Base-by-base conservation (phyloP, 2,329 filamentous ascomycete genomes). In the Aspergillus pseudoviridinutans region DNA sequence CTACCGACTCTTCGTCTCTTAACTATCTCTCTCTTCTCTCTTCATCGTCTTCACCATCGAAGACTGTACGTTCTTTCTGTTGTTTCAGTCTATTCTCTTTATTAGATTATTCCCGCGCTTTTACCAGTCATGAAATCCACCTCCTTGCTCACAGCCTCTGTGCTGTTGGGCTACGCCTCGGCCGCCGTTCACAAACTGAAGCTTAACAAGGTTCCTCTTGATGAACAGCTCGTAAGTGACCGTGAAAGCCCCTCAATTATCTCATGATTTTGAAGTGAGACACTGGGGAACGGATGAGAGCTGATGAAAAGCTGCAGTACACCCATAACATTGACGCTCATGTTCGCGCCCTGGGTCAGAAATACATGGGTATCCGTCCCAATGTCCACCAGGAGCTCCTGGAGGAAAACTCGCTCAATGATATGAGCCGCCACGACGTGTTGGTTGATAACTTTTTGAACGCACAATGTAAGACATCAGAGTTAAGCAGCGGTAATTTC, bases 381-480 rank as follows among this genome's bases (percentile, higher is more conserved):
- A 80, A 88, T 65, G 76, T 77, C 64, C 88, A 91, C 68, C 79
- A 83, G 71, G 85, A 92, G 66, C 87, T 95, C 76, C 95, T 96
- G 83, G 87, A 87, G 74, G 85, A 89, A 67, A 84, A 86, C 57
- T 84, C 87, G 53, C 78, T 90, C 71, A 81, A 88, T 66, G 77
- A 81, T 56, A 83, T 89, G 63, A 81, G 84, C 58, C 79, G 80
- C 59, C 93, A 97, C 78, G 85, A 87, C 57, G 89, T 99, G 46
- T 90, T 93, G 58, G 87, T 99, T 69, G 90, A 87, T 79, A 99
- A 99, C 87, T 99, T 97, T 81, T 81, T 97, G 82, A 99, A 99
- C 73, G 94, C 94, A 58, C 94, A 99, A 80, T 99, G 92, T 96
- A 88, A 72, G 90, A 80, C 41, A 52, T 51, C 9, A 47, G 7